phyloP scores from a whole-genome alignment of 768 basidiomycete species.

The Leccinum pellstonianum region DNA sequence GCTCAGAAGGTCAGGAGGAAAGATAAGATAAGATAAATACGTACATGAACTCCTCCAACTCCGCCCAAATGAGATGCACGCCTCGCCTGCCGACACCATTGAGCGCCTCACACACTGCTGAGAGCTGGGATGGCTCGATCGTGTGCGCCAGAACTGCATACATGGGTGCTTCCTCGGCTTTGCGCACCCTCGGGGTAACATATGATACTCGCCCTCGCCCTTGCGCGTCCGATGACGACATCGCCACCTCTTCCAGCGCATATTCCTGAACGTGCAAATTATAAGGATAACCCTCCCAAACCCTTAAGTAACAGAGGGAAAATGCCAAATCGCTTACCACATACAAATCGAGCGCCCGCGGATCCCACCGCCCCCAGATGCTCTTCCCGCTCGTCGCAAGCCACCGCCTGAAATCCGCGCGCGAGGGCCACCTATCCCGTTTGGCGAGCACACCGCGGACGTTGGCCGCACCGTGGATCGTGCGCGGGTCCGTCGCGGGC shows the following conservation, averaged over 20 bases:
- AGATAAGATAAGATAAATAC: background rate
- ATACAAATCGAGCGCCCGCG: slow-evolving; percentile 22
- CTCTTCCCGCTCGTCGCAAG: slow-evolving; percentile 12
- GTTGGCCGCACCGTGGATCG: slow-evolving; percentile 30
- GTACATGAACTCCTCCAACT: slow-evolving; percentile 31
- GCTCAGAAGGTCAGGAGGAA: background rate
- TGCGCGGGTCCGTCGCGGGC: slow-evolving; percentile 28
- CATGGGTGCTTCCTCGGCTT: slow-evolving; percentile 30
- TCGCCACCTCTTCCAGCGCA: slow-evolving; percentile 23
- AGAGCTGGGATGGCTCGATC: slow-evolving; percentile 24
- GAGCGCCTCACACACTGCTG: slow-evolving; percentile 17
- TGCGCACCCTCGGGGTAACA: slow-evolving; percentile 25
- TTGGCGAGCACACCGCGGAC: slow-evolving; percentile 28
- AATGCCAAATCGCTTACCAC: slow-evolving; percentile 17
- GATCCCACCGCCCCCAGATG: slow-evolving; percentile 27
- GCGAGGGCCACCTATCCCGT: slow-evolving; percentile 29
- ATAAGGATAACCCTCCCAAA: background rate
- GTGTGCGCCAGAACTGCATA: slow-evolving; percentile 29
- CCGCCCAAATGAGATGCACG: slow-evolving; percentile 32
- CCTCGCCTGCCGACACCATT: slow-evolving; percentile 12
- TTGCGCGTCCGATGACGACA: slow-evolving; percentile 3
- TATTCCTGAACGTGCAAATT: slow-evolving; percentile 18
- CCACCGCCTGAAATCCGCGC: slow-evolving; percentile 22
- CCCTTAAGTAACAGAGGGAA: too few relatives aligned
- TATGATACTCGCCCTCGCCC: slow-evolving; percentile 1